Conservation (phyloP, 179 eudicot species). For the Dionaea muscipula region DNA sequence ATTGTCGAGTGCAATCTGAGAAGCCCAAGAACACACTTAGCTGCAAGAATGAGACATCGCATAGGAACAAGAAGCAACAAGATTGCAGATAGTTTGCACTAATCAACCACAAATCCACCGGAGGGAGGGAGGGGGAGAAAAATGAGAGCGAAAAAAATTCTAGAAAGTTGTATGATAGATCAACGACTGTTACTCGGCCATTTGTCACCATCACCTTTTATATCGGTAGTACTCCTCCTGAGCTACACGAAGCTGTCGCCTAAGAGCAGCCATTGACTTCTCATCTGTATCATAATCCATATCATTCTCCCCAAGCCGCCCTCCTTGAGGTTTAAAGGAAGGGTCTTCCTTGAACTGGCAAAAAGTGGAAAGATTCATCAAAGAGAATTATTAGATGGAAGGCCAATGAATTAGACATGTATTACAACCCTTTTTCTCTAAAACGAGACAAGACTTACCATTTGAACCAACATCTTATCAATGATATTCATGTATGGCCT, state of each 20-base stretch:
- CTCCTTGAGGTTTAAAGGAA: conserved; percentile 88
- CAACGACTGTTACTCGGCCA: neutral
- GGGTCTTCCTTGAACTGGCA: conserved; percentile 85
- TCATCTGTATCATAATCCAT: conserved; percentile 96
- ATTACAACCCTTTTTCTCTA: neutral
- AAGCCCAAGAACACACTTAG: no score
- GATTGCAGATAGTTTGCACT: no score
- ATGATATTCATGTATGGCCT: conserved; percentile 83
- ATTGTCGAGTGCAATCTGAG: no score
- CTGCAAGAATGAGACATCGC: no score
- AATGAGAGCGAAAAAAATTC: no score
- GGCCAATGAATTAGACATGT: neutral
- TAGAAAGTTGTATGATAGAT: no score
- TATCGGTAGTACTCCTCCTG: conserved; percentile 80
- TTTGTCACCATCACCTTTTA: conserved; percentile 42
- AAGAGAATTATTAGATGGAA: conserved; percentile 1
- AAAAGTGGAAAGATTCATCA: conserved; percentile 7
- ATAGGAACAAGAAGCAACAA: no score
- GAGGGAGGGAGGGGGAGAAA: no score
- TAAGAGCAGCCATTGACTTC: conserved; percentile 89
- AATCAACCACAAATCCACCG: no score
- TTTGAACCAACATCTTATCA: conserved; percentile 78
- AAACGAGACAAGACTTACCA: conserved; percentile 36
- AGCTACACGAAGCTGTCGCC: conserved; percentile 82
- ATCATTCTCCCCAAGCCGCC: conserved; percentile 90